These are phyloP conservation scores for Suillus americanus DNA, from an alignment of 768 basidiomycete genomes.

Conservation along the genomic window DNA sequence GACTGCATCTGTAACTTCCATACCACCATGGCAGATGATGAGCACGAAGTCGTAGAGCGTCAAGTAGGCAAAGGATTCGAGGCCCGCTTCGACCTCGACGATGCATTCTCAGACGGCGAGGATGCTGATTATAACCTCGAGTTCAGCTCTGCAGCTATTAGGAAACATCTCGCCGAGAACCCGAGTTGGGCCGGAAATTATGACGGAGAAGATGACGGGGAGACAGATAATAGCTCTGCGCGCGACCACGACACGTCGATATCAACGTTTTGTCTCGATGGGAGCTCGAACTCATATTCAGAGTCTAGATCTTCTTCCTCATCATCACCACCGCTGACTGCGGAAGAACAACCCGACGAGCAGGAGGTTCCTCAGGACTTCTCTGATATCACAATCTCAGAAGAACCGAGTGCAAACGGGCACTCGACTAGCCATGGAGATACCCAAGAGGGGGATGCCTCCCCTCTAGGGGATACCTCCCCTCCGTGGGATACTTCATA, in stretches of 20 bases:
- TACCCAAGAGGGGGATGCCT: constrained; percentile 4
- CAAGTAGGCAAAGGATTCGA: constrained; percentile 26
- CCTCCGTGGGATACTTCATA: constrained; percentile 24
- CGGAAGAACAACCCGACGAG: constrained; percentile 6
- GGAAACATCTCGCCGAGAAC: constrained; percentile 58
- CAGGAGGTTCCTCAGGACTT: constrained; percentile 16
- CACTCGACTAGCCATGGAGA: background rate
- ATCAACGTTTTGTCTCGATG: constrained; percentile 59
- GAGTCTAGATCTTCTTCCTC: constrained; percentile 23
- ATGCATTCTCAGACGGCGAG: constrained; percentile 65
- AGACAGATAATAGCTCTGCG: constrained; percentile 34
- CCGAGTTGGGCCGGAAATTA: constrained; percentile 37
- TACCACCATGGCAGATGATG: constrained; percentile 15
- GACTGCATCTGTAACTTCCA: background rate
- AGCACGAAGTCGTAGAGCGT: constrained; percentile 17
- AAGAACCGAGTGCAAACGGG: constrained; percentile 6
- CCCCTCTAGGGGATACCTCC: constrained; percentile 13
- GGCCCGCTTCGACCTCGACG: constrained; percentile 50
- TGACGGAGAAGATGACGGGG: constrained; percentile 23
- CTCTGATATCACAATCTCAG: constrained; percentile 27
- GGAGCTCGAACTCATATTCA: constrained; percentile 21
- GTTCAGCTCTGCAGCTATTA: constrained; percentile 62
- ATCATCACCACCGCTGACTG: constrained; percentile 13
- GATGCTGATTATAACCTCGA: constrained; percentile 48
- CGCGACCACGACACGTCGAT: constrained; percentile 45